Evolutionary conservation across 139 green algal genomes (phyloP).

Genomic region (Ostreobium quekettii): DNA sequence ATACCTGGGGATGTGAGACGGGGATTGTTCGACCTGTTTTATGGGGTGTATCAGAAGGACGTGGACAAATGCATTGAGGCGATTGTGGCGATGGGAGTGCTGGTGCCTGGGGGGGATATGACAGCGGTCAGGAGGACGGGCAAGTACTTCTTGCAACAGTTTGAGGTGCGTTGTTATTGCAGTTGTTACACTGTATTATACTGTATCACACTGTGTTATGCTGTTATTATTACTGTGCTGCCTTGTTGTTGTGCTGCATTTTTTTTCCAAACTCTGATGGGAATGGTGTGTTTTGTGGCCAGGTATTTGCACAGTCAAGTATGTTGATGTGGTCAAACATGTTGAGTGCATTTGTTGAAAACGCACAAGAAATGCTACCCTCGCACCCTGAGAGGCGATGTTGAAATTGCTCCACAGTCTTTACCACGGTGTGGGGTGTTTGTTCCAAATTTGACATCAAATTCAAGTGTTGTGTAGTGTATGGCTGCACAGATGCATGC

Average conservation of each 20-base stretch:
- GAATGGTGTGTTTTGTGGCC: too few relatives aligned
- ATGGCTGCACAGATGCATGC: too few relatives aligned
- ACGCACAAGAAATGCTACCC: too few relatives aligned
- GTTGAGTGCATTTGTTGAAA: too few relatives aligned
- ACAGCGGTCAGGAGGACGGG: slow-evolving; percentile 83
- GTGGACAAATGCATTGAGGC: slow-evolving; percentile 70
- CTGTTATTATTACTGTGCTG: neutral
- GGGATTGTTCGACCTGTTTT: slow-evolving; percentile 95
- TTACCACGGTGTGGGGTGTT: too few relatives aligned
- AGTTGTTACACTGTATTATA: neutral
- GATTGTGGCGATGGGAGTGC: slow-evolving; percentile 55
- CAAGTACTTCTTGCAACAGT: slow-evolving; percentile 93
- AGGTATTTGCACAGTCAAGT: too few relatives aligned
- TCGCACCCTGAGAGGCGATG: too few relatives aligned
- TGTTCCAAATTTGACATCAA: too few relatives aligned
- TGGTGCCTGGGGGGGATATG: slow-evolving; percentile 58
- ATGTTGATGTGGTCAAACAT: too few relatives aligned
- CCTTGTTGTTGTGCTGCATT: neutral
- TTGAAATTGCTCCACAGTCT: too few relatives aligned
- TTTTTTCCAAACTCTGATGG: slow-evolving; percentile 4
- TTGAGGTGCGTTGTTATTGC: slow-evolving; percentile 43
- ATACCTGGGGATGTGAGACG: slow-evolving; percentile 51
- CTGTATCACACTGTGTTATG: neutral
- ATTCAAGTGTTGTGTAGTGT: too few relatives aligned
- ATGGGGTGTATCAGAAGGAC: slow-evolving; percentile 90